These are phyloP conservation scores for Dioszegia hungarica DNA, from an alignment of 768 basidiomycete genomes.

Conservation along the genomic window DNA sequence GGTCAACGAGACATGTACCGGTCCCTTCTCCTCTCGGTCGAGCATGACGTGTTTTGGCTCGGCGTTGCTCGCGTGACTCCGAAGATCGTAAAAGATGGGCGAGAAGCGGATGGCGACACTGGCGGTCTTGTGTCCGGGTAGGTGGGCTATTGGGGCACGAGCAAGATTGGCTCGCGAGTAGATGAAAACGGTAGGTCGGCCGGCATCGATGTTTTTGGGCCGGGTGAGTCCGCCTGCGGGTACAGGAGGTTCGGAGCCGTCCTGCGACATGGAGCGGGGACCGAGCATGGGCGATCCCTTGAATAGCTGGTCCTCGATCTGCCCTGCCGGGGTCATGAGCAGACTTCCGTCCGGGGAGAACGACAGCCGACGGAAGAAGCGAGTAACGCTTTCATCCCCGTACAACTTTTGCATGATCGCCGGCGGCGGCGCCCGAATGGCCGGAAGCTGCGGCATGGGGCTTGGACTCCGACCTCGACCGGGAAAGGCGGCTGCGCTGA, in stretches of 20 bases:
- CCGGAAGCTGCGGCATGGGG: slow-evolving; percentile 65
- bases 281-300: slow-evolving; percentile 34
- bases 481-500: slow-evolving; percentile 24
- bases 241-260: background rate
- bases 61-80: slow-evolving; percentile 53
- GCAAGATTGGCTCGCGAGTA: slow-evolving; percentile 94
- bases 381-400: slow-evolving; percentile 89
- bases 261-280: slow-evolving; percentile 22
- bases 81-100: slow-evolving; percentile 85
- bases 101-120: slow-evolving; percentile 91
- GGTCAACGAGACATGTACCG: slow-evolving; percentile 49
- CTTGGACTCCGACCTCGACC: slow-evolving; percentile 44
- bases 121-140: slow-evolving; percentile 94
- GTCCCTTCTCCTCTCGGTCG: slow-evolving; percentile 50
- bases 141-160: slow-evolving; percentile 82
- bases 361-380: slow-evolving; percentile 88
- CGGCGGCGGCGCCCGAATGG: slow-evolving; percentile 66
- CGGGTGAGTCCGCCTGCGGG: background rate
- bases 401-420: slow-evolving; percentile 69
- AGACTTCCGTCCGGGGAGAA: slow-evolving; percentile 94
- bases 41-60: slow-evolving; percentile 61
- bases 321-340: slow-evolving; percentile 89
- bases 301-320: slow-evolving; percentile 87
- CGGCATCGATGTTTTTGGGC: slow-evolving; percentile 41
- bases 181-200: slow-evolving; percentile 74